A percentile compares a stretch with the other conserved stretches of the same genome.
phyloP scores from a whole-genome alignment of 1,284 basidiomycete genomes.

The Cryptococcus wingfieldii region DNA sequence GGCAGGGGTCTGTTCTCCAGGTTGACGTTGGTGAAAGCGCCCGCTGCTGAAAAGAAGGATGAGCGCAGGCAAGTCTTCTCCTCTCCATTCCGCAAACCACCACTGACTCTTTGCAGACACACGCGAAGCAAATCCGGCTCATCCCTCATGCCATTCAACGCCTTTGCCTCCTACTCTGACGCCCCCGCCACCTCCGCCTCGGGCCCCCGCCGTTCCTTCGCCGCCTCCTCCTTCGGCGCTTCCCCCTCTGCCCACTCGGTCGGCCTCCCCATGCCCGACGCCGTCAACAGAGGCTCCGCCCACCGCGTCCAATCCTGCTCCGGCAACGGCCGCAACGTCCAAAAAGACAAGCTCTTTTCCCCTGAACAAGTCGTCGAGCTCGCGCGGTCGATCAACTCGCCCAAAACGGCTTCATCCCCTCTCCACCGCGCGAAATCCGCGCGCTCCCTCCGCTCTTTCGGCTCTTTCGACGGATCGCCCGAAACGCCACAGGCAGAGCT shows the following conservation, averaged over 20 bases:
- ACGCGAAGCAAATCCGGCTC: conserved; percentile 39
- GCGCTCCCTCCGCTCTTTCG: conserved; percentile 4
- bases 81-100: not conserved
- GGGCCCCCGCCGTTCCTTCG: conserved; percentile 37
- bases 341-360: conserved; percentile 29
- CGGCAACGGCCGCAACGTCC: conserved; percentile 15
- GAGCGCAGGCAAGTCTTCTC: conserved; percentile 19
- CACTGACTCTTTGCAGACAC: conserved; percentile 4
- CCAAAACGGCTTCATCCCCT: conserved; percentile 22
- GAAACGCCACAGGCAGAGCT: conserved; percentile 33
- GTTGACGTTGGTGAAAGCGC: conserved; percentile 46
- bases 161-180: conserved; percentile 12
- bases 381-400: conserved; percentile 33
- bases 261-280: conserved; percentile 1
- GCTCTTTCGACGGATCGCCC: conserved; percentile 1
- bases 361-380: conserved; percentile 45
- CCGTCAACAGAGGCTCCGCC: not conserved
- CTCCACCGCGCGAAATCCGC: conserved; percentile 35
- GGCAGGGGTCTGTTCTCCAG: conserved; percentile 30
- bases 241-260: conserved; percentile 16
- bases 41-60: conserved; percentile 19
- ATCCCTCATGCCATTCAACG: conserved; percentile 25
- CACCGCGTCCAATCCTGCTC: conserved; percentile 16
- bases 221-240: conserved; percentile 32
- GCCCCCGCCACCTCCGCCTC: conserved; percentile 30